Conservation (phyloP, 2,329 filamentous ascomycete species). For the Aspergillus vadensis region DNA sequence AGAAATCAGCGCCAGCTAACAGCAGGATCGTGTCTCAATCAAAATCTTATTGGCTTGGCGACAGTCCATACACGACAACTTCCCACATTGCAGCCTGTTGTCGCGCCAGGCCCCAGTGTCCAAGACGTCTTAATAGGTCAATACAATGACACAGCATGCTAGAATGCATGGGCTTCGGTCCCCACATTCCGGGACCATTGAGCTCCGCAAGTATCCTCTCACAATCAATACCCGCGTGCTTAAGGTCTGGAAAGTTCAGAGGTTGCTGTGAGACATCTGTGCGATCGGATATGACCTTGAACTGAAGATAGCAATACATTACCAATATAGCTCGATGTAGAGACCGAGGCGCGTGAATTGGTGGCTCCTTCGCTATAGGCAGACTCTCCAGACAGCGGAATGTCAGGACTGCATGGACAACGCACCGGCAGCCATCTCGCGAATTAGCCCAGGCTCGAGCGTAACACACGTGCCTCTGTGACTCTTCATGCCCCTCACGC, state of each 20-base stretch:
- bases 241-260: not conserved
- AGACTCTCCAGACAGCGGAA: slow-evolving; percentile 26
- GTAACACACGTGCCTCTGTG: slow-evolving; percentile 17
- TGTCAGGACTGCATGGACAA: slow-evolving; percentile 25
- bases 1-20: not conserved
- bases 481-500: slow-evolving; percentile 25
- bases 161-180: not conserved
- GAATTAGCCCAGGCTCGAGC: slow-evolving; percentile 27
- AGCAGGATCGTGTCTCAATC: not conserved
- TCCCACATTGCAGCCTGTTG: not conserved
- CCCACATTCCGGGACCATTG: not conserved
- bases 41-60: not conserved
- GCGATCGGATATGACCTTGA: not conserved
- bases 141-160: not conserved
- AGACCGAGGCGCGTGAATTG: slow-evolving; percentile 29
- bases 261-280: not conserved
- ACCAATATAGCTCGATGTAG: slow-evolving; percentile 25
- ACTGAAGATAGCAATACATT: slow-evolving; percentile 25
- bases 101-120: not conserved
- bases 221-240: not conserved
- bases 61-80: not conserved
- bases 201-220: not conserved
- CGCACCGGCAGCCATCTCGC: slow-evolving; percentile 22
- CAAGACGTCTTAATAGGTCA: not conserved
- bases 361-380: slow-evolving; percentile 23